Evolutionary conservation across 768 basidiomycete genomes (phyloP).

Genomic region (Boletus reticulatus): DNA sequence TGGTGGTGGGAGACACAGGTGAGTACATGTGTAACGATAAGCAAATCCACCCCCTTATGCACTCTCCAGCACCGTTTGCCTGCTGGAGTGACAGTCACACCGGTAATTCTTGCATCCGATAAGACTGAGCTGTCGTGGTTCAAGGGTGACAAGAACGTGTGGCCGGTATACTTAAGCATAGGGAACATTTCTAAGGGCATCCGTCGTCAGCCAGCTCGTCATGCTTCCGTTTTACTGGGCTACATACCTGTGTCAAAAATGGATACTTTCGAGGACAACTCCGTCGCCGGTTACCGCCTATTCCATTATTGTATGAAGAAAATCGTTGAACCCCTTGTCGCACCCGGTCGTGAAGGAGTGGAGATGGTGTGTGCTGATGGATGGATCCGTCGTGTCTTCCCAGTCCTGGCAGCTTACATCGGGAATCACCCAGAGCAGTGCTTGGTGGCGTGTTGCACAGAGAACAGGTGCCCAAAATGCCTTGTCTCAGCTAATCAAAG

Average conservation of each 20-base stretch:
- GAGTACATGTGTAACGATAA: neutral
- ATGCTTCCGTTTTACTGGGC: neutral
- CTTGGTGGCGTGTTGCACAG: neutral
- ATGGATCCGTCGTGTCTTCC: neutral
- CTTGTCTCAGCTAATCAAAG: neutral
- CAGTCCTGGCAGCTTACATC: neutral
- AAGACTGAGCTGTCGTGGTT: neutral
- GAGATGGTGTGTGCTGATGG: constrained; percentile 8
- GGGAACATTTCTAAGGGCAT: neutral
- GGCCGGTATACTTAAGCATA: constrained; percentile 6
- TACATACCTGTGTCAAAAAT: constrained; percentile 4
- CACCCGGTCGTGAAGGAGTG: neutral
- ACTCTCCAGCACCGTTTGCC: neutral
- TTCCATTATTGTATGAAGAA: constrained; percentile 9
- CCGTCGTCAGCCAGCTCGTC: neutral
- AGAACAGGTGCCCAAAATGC: constrained; percentile 2
- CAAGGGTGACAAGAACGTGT: neutral
- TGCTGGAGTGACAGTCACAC: neutral
- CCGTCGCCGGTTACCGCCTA: neutral
- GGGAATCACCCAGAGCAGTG: constrained; percentile 1
- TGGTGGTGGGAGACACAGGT: neutral
- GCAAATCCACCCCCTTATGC: neutral
- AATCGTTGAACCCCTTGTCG: neutral
- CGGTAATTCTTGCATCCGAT: neutral
- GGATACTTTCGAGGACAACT: neutral